Evolutionary conservation across 306 rosid genomes (phyloP).

Genomic region (Benincasa hispida): DNA sequence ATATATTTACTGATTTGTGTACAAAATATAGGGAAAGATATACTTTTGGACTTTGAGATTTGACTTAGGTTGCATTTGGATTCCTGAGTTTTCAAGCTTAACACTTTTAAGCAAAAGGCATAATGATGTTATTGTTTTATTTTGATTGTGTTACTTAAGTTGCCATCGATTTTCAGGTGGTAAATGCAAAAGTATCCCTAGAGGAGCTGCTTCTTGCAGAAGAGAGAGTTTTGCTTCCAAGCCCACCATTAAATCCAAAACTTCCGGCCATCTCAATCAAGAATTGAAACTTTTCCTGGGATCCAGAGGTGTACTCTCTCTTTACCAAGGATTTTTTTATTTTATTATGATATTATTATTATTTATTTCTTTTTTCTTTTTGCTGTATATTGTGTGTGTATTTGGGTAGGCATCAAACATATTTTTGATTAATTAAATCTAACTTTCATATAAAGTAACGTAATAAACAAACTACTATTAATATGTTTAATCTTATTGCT

Average conservation of each 20-base stretch:
- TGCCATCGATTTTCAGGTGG: constrained; percentile 29
- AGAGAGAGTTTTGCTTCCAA: constrained; percentile 43
- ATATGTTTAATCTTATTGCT: too few species aligned
- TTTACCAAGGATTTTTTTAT: neutral
- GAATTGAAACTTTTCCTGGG: constrained; percentile 73
- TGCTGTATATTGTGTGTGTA: neutral
- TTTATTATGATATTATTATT: too few species aligned
- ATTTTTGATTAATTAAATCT: neutral
- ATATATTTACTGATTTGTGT: too few species aligned
- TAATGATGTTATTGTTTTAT: neutral
- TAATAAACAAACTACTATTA: neutral
- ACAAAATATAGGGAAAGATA: neutral
- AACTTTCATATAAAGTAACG: neutral
- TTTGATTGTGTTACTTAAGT: neutral
- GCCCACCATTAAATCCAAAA: constrained; percentile 45
- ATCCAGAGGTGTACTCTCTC: constrained; percentile 36
- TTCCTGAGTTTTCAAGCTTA: too few species aligned
- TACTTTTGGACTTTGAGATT: neutral
- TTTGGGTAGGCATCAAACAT: neutral
- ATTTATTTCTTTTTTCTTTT: too few species aligned
- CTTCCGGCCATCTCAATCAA: constrained; percentile 64
- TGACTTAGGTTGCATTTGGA: neutral
- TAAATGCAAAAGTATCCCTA: constrained; percentile 64
- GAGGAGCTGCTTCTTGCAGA: constrained; percentile 60
- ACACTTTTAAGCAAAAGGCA: neutral